Evolutionary conservation across 2,329 filamentous ascomycete species (phyloP), one percentile per base, ranked within the genome.

Genomic region (Xylariaceae sp.): DNA sequence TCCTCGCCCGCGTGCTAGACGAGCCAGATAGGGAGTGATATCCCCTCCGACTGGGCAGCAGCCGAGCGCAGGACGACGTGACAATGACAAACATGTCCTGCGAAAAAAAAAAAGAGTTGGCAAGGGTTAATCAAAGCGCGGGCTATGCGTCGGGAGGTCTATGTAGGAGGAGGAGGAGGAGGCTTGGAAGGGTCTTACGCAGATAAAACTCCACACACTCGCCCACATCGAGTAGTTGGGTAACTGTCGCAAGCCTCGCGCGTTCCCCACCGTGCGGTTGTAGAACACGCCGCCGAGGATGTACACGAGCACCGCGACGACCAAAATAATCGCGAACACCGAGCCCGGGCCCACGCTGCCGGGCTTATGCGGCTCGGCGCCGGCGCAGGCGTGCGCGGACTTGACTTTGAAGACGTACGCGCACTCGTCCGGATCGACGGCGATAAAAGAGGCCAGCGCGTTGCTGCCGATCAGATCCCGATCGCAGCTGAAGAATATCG

Each of bases 201-300:
- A 88, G 69, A 96, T 76, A 73, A 96, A 96, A 67, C 82, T 86
- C 76, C 89, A 87, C 63, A 97, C 89, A 57, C 91, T 88, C 35
- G 90, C 87, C 94, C 94, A 99, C 67, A 97, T 83, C 67, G 84
- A 86, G 77, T 94, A 97, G 76, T 99, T 97, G 56, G 94, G 94
- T 67, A 97, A 78, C 74, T 99, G 94, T 67, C 90, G 85, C 94
- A 93, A 97, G 52, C 94, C 94, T 63, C 94, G 83, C 68, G 96
- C 92, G 73, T 99, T 90, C 75, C 92, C 88, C 59, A 99, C 92
- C 37, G 91, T 95, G 61, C 94, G 86, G 75, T 97, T 93, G 78
- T 97, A 99, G 64, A 96, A 92, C 67, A 96, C 89, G 69, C 94
- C 94, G 66, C 94, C 94, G 44, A 95, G 82, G 57, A 96, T 79